phyloP scores from a whole-genome alignment of 169 alveolate genomes.

The Cyclospora cayetanensis region DNA sequence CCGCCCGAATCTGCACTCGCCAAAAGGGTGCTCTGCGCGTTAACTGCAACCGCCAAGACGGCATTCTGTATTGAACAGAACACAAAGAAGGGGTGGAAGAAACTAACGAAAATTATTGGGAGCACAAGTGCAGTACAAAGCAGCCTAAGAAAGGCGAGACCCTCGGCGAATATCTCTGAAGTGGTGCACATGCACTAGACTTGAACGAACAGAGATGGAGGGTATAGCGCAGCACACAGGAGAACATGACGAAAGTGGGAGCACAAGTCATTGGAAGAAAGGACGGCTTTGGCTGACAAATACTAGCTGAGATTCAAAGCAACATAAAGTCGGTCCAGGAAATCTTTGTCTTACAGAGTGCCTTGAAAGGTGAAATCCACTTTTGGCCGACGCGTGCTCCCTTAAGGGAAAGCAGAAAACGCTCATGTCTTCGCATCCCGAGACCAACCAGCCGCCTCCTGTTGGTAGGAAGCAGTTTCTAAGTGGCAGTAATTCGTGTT shows the following conservation, averaged over 20 bases:
- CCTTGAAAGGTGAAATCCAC: not conserved
- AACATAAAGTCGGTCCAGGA: too few species aligned
- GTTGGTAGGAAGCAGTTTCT: slow-evolving; percentile 70
- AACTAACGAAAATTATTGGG: not conserved
- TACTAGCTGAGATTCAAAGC: too few species aligned
- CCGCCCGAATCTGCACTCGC: slow-evolving; percentile 72
- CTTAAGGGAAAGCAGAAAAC: slow-evolving; percentile 48
- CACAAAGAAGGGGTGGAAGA: not conserved
- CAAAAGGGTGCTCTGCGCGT: slow-evolving; percentile 66
- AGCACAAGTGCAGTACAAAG: too few species aligned
- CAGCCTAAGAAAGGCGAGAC: too few species aligned
- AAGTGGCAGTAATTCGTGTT: slow-evolving; percentile 76
- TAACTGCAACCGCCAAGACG: slow-evolving; percentile 75
- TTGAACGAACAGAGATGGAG: too few species aligned
- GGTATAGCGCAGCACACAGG: too few species aligned
- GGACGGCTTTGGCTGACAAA: too few species aligned
- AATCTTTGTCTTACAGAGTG: not conserved
- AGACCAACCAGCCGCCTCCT: slow-evolving; percentile 72
- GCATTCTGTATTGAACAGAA: slow-evolving; percentile 51
- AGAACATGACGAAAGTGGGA: too few species aligned
- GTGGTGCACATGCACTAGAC: too few species aligned
- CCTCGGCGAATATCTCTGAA: too few species aligned
- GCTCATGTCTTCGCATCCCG: slow-evolving; percentile 76
- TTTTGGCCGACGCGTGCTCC: not conserved
- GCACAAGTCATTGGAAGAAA: too few species aligned